Percentiles rank a stretch among this genome's conserved stretches.
Conservation (phyloP, 129 eudicot species). For the Erigeron canadensis region DNA sequence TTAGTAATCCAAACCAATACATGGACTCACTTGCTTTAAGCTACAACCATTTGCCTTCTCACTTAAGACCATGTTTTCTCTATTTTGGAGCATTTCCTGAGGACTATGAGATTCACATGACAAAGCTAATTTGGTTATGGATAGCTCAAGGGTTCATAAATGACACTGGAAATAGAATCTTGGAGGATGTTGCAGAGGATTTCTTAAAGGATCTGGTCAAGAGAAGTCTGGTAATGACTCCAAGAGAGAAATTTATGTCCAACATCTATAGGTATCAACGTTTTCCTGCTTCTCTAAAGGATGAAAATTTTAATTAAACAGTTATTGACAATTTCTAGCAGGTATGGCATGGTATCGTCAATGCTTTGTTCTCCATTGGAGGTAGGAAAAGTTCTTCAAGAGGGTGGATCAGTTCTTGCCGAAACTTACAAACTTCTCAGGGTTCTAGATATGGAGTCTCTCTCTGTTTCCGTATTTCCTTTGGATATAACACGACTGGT, state of each 20-base stretch:
- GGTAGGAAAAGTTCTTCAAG: constrained; percentile 4
- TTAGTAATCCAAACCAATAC: constrained; percentile 24
- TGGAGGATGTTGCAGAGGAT: constrained; percentile 29
- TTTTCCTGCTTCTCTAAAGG: not conserved
- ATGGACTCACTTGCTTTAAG: constrained; percentile 27
- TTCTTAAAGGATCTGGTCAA: constrained; percentile 27
- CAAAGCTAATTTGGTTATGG: constrained; percentile 26
- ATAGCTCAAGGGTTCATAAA: constrained; percentile 27
- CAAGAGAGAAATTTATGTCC: not conserved
- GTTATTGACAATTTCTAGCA: no score
- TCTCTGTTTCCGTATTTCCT: not conserved
- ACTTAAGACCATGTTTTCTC: constrained; percentile 18
- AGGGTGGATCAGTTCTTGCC: not conserved
- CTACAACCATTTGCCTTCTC: constrained; percentile 31
- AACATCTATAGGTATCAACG: no score
- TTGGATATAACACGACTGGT: not conserved
- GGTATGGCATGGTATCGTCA: not conserved
- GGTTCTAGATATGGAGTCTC: not conserved
- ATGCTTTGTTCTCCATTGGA: constrained; percentile 7
- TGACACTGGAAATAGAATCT: not conserved
- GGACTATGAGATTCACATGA: constrained; percentile 4
- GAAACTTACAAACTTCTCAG: not conserved
- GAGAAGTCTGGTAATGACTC: constrained; percentile 20
- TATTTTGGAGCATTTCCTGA: constrained; percentile 29
- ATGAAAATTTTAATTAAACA: not conserved